phyloP scores from a whole-genome alignment of 2,329 filamentous ascomycete genomes.

The Trichoderma sp. region DNA sequence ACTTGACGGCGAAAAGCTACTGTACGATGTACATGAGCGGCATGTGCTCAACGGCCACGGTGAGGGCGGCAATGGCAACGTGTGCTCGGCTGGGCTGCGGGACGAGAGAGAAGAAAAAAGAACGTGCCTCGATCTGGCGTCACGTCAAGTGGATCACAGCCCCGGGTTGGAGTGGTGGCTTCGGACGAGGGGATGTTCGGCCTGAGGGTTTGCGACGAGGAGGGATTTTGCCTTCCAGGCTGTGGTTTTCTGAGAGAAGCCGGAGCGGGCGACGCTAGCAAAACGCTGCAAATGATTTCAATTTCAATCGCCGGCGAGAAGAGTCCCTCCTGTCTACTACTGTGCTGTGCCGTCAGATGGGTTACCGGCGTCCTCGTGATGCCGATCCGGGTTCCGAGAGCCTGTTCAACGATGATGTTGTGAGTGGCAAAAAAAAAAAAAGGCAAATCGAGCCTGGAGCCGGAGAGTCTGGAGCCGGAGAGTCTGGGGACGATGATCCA shows the following conservation, averaged over 20 bases:
- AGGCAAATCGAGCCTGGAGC: background rate
- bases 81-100: conserved; percentile 16
- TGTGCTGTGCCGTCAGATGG: background rate
- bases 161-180: conserved; percentile 19
- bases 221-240: conserved; percentile 4
- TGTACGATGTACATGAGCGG: background rate
- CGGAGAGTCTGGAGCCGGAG: background rate
- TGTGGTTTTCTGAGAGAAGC: background rate
- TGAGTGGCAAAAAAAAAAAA: conserved; percentile 1
- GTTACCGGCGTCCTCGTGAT: background rate
- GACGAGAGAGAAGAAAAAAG: background rate
- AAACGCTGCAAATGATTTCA: background rate
- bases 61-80: conserved; percentile 15
- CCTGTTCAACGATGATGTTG: conserved; percentile 11
- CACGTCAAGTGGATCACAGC: conserved; percentile 14
- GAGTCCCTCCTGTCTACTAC: background rate
- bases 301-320: background rate
- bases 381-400: background rate
- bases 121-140: conserved; percentile 16
- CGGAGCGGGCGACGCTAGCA: conserved; percentile 5
- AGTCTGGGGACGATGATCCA: no score
- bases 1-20: background rate
- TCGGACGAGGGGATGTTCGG: conserved; percentile 26
- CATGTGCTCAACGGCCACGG: conserved; percentile 9
- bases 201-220: conserved; percentile 7